Evolutionary conservation across 495 filamentous ascomycete genomes (phyloP), one percentile per base, ranked within the genome.

Genomic region (Daldinia loculata): DNA sequence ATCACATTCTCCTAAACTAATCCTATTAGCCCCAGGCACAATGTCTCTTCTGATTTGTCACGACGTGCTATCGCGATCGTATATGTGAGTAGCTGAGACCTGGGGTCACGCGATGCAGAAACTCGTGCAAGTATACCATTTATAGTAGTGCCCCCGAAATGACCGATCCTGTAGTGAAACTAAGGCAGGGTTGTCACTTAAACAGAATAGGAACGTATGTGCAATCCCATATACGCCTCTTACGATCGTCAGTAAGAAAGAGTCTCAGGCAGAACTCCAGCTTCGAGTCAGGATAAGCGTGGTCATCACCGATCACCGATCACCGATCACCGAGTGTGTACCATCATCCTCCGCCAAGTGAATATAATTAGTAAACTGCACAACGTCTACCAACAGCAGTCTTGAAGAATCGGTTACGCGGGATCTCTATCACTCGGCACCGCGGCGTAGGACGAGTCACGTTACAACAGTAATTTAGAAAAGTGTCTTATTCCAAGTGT

Each of bases 151-250:
- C 3, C 36, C 59, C 69, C 64, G 59, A 67, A 64, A 67, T 72
- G 56, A 72, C 56, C 69, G 64, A 63, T 72, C 69, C 69, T 61
- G 58, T 45, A 30, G 69, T 71, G 69, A 67, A 67, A 71, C 69
- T 41, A n/a, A 61, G 34, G 51, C 50, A 59, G 27, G 69, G n/a
- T 60, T 34, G 41, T 17, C 27, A 38, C 36, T 32, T 57, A 62
- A 17, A 62, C 63, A 32, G 51, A 52, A 48, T 26, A 66, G 61
- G 56, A 61, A 62, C 34, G 51, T 55, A 29, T 48, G 39, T 32
- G 51, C 50, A 56, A 67, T 52, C 62, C 48, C 51, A 29, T 56
- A 61, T 30, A 17, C 53, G 56, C 56, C 62, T 51, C 61, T 66
- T 61, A 61, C 57, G 38, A 57, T 32, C 26, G 41, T 5, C 26